A percentile compares a stretch with the other conserved stretches of the same genome.
Conservation (phyloP, 345 rosid species). For the Aegle marmelos region DNA sequence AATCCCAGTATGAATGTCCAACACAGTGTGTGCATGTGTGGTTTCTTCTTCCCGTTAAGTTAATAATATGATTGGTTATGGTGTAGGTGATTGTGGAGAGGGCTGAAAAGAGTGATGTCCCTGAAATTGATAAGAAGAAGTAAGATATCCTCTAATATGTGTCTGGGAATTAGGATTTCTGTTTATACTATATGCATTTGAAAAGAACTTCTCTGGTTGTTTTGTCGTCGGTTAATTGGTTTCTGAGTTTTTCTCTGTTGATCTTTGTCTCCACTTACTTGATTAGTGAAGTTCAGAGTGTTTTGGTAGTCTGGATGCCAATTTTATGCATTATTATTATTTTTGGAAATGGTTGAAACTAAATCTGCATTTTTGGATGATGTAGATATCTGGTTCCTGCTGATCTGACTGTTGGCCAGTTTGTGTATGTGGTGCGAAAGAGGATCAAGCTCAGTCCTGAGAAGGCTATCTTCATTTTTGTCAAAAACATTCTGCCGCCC, state of each 20-base stretch:
- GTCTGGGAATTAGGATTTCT: not conserved
- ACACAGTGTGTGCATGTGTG: not conserved
- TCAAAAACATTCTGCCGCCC: slow-evolving; percentile 68
- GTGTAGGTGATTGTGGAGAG: slow-evolving; percentile 88
- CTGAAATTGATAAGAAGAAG: slow-evolving; percentile 97
- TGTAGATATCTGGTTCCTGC: slow-evolving; percentile 80
- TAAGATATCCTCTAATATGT: slow-evolving; percentile 21
- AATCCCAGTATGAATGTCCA: slow-evolving; percentile 64
- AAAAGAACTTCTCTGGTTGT: not conserved
- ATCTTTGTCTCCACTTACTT: not conserved
- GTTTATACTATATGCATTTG: not conserved
- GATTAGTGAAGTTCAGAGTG: not conserved
- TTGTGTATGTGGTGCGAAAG: slow-evolving; percentile 82
- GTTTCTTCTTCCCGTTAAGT: not conserved
- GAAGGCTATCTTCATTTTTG: slow-evolving; percentile 81
- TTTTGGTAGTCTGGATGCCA: not conserved
- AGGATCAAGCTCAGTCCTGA: slow-evolving; percentile 87
- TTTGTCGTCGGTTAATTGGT: not conserved
- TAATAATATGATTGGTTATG: slow-evolving; percentile 2
- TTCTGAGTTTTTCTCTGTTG: not conserved
- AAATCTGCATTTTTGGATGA: not conserved
- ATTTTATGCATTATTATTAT: not conserved
- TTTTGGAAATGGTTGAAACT: not conserved
- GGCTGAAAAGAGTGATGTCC: slow-evolving; percentile 93
- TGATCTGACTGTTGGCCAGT: slow-evolving; percentile 83